Evolutionary conservation across 768 basidiomycete genomes (phyloP), one percentile per base, ranked within the genome.

Genomic region (Ephemerocybe angulata): DNA sequence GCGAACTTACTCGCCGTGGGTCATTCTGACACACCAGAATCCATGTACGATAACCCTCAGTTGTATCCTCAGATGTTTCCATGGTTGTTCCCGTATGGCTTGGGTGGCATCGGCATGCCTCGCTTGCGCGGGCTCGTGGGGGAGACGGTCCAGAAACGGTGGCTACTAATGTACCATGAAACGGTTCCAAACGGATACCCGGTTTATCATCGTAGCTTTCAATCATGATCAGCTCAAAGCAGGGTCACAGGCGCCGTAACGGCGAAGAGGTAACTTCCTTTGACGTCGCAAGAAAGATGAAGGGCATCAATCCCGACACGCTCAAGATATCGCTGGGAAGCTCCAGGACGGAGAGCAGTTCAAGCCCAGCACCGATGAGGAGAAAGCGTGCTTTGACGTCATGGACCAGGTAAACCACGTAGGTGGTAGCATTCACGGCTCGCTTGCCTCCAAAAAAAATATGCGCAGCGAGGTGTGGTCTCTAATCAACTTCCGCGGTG

Each of bases 51-150:
- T 19, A 74, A 76, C 56, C 65, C 66, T 4, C 48, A 5, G 38
- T n/a, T 41, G 17, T 41, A 61, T 58, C 72, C 72, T 0, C 58
- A 63, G 12, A 71, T 70, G 70, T 73, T 72, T 62, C 72, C 72
- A 0, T 76, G 74, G 71, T 52, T 75, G 1, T 77, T 70, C 58
- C 74, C 73, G 0, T 76, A 75, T 60, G 72, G 76, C 0, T 25
- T 60, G 10, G 76, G 73, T 8, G 72, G 71, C 0, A 61, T 74
- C 44, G n/a, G 17, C 22, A 25, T 7, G 27, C 46, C 13, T 27
- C 24, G 5, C 10, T 43, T 31, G 12, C 42, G 47, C 5, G 33
- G 33, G 1, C 52, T 53, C 3, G 7, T 72, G 0, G 66, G 65
- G 3, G 61, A 65, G n/a, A 30, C 24, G 0, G 42, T 41, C 17